A percentile compares a stretch with the other conserved stretches of the same genome.
Evolutionary conservation across 768 basidiomycete genomes (phyloP).

Genomic region (Leccinum aurantiacum): DNA sequence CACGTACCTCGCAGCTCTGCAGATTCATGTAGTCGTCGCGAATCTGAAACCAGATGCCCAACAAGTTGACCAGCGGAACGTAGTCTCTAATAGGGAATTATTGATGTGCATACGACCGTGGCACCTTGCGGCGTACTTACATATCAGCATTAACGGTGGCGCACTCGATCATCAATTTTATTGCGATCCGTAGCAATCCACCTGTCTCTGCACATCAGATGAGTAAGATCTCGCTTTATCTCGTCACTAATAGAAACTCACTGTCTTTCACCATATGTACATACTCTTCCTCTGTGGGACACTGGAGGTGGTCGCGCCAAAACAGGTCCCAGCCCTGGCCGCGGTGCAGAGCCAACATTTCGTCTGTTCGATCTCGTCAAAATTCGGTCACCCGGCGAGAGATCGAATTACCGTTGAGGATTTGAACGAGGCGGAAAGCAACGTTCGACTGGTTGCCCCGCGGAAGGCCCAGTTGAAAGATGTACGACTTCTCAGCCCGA

Average conservation of each 20-base stretch:
- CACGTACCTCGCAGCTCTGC: conserved; percentile 24
- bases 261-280: conserved; percentile 96
- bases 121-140: conserved; percentile 38
- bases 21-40: conserved; percentile 52
- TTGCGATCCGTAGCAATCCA: conserved; percentile 84
- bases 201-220: conserved; percentile 72
- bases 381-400: neutral
- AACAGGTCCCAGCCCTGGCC: conserved; percentile 92
- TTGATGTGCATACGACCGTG: neutral
- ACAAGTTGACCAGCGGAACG: conserved; percentile 54
- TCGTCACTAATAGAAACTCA: conserved; percentile 34
- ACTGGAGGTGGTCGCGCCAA: conserved; percentile 88
- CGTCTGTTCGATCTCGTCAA: conserved; percentile 36
- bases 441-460: conserved; percentile 10
- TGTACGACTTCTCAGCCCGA: conserved; percentile 21
- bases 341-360: conserved; percentile 82
- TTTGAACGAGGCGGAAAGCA: conserved; percentile 55
- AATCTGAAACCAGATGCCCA: conserved; percentile 60
- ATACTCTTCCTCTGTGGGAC: conserved; percentile 94
- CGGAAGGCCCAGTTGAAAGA: conserved; percentile 37
- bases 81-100: conserved; percentile 40
- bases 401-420: conserved; percentile 63
- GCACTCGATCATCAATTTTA: conserved; percentile 95
- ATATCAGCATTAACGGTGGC: conserved; percentile 56
- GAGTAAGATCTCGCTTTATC: neutral